Evolutionary conservation across 108 stramenopile species (phyloP), one percentile per base, ranked within the genome.

Genomic region (Seminavis robusta): DNA sequence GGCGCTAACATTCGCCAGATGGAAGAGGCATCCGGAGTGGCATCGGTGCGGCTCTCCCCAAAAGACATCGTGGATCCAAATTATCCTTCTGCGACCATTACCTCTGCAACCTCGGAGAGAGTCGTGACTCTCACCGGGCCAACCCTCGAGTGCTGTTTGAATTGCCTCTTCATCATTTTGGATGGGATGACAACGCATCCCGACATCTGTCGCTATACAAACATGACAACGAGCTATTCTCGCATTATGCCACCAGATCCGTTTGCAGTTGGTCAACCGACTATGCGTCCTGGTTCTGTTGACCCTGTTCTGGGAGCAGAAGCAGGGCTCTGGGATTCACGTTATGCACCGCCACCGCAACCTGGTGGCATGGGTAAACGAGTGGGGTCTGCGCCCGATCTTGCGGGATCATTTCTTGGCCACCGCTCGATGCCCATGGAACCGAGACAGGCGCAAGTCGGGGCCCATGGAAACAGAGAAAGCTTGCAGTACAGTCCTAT

Each of bases 181-280:
- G 79, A 84, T 23, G 67, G 77, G 23, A 78, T 91, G 80, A 59
- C 67, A 27, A 44, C 62, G 8, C 81, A 91, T 52, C 75, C 86
- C 15, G 89, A 91, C 20, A 69, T 87, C 7, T 80, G 49, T 45
- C 71, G 81, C 34, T 91, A 91, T 52, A 42, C 76, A 7, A 91
- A 91, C 64, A 82, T 84, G 76, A 87, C 88, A 1, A 90, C 88
- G 43, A 81, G 69, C 40, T 86, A 90, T 59, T 72, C 88, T 19
- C 65, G 81, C 24, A 54, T 49, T 34, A 17, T 67, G 26, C 19
- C 27, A 27, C 46, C 61, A 45, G 31, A 49, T 32, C 26, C 41
- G n/a, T 62, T 63, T n/a, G n/a, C n/a, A n/a, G n/a, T n/a, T n/a
- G n/a, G n/a, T n/a, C n/a, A n/a, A n/a, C n/a, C n/a, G n/a, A n/a